phyloP scores from a whole-genome alignment of 257 asterid genomes.

The Primulina tabacum region DNA sequence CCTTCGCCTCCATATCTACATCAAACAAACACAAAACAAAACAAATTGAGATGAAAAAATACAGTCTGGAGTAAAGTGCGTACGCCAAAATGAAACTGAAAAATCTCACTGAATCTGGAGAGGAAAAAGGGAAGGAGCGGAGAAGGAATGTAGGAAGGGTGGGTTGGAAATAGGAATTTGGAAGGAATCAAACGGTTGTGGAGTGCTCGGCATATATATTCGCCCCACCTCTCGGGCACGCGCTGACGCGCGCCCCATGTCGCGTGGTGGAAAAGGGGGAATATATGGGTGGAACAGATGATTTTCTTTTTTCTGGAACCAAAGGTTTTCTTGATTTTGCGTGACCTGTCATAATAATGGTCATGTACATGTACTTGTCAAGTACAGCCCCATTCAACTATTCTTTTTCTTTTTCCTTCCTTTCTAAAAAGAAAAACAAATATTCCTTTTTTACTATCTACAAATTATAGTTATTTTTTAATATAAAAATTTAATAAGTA shows the following conservation, averaged over 20 bases:
- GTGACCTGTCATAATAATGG: not conserved
- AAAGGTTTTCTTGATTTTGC: not conserved
- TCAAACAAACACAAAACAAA: not conserved
- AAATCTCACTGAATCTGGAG: not conserved
- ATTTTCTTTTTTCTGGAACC: not conserved
- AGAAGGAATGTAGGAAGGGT: not conserved
- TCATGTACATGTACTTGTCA: not conserved
- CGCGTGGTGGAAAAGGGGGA: not conserved
- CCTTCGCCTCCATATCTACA: constrained; percentile 18
- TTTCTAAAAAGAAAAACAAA: too few relatives aligned
- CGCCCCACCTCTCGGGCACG: not conserved
- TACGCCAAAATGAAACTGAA: not conserved
- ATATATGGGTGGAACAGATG: not conserved
- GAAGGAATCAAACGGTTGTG: not conserved
- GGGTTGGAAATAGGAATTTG: not conserved
- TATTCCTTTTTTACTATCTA: too few relatives aligned
- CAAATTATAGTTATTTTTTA: too few relatives aligned
- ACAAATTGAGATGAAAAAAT: not conserved
- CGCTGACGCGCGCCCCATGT: not conserved
- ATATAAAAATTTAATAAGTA: too few relatives aligned
- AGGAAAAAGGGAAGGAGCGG: not conserved
- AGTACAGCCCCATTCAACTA: not conserved
- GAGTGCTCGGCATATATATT: not conserved
- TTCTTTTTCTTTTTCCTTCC: too few relatives aligned
- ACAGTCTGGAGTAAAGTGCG: not conserved